Conservation (phyloP, 2,329 filamentous ascomycete species). For the Tolypocladium cylindrosporum region DNA sequence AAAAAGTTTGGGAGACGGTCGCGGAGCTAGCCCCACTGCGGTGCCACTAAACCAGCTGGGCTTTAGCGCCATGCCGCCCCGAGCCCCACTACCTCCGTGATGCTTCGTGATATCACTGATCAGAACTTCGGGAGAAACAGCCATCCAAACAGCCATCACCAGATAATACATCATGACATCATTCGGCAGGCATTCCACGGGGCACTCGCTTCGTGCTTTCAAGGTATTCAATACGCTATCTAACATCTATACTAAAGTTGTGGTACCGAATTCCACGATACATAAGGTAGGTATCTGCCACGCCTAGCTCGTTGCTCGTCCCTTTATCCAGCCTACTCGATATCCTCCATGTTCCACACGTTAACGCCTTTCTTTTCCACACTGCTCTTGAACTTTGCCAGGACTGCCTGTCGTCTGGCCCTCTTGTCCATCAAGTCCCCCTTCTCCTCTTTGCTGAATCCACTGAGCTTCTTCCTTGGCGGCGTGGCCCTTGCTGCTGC, state of each 20-base stretch:
- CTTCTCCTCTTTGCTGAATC: slow-evolving; percentile 51
- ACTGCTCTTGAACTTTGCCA: slow-evolving; percentile 38
- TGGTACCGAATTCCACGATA: not conserved
- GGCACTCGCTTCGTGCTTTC: not conserved
- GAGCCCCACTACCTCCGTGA: not conserved
- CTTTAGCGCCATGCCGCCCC: not conserved
- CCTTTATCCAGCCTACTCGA: slow-evolving; percentile 23
- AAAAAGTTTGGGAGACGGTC: not conserved
- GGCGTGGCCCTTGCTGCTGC: slow-evolving; percentile 30
- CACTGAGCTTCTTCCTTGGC: slow-evolving; percentile 51
- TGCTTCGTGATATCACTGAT: not conserved
- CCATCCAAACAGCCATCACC: no score
- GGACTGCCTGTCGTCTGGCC: slow-evolving; percentile 40
- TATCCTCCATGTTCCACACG: slow-evolving; percentile 40
- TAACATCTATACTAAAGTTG: not conserved
- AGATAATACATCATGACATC: no score
- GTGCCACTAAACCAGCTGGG: not conserved
- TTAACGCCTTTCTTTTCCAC: slow-evolving; percentile 39
- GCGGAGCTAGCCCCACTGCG: not conserved
- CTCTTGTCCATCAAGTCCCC: slow-evolving; percentile 42
- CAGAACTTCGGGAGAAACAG: not conserved
- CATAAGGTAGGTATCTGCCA: not conserved
- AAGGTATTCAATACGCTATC: not conserved
- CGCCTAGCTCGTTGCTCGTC: not conserved
- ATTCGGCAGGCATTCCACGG: no score